These are phyloP conservation scores for Wickerhamiella vanderwaltii DNA, from an alignment of 805 yeast genomes.

Conservation along the genomic window DNA sequence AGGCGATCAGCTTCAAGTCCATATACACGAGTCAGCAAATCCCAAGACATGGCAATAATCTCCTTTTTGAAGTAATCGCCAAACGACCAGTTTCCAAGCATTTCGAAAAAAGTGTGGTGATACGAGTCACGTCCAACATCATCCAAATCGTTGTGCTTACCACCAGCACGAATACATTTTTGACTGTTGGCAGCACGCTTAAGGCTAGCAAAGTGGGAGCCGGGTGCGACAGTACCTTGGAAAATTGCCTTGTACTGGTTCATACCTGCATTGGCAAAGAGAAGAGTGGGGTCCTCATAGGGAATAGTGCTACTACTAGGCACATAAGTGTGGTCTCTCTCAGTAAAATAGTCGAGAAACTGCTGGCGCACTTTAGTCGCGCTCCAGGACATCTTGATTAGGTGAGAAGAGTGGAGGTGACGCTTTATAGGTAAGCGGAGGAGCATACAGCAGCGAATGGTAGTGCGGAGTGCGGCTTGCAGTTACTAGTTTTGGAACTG, in stretches of 20 bases:
- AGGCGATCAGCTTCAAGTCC: constrained; percentile 68
- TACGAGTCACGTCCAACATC: constrained; percentile 97
- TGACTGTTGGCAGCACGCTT: constrained; percentile 92
- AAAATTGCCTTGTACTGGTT: constrained; percentile 97
- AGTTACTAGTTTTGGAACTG: too few species aligned
- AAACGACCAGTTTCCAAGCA: constrained; percentile 99
- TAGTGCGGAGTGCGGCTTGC: too few species aligned
- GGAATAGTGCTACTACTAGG: constrained; percentile 94
- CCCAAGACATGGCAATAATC: constrained; percentile 85
- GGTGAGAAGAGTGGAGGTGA: constrained; percentile 10
- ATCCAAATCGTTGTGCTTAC: constrained; percentile 91
- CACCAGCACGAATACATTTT: constrained; percentile 98
- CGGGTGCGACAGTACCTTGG: constrained; percentile 93
- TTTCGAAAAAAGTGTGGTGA: constrained; percentile 97
- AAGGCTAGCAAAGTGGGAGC: constrained; percentile 70
- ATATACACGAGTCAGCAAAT: constrained; percentile 71
- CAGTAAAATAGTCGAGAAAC: constrained; percentile 68
- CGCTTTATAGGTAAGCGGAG: not conserved
- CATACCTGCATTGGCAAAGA: constrained; percentile 99
- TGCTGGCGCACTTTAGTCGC: constrained; percentile 57
- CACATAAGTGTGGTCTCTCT: constrained; percentile 62
- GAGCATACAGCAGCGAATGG: not conserved
- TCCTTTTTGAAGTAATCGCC: constrained; percentile 97
- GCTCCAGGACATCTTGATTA: constrained; percentile 19
- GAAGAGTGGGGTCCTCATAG: constrained; percentile 91